Conservation (phyloP, 768 basidiomycete genomes). For the Gelatoporia subvermispora region DNA sequence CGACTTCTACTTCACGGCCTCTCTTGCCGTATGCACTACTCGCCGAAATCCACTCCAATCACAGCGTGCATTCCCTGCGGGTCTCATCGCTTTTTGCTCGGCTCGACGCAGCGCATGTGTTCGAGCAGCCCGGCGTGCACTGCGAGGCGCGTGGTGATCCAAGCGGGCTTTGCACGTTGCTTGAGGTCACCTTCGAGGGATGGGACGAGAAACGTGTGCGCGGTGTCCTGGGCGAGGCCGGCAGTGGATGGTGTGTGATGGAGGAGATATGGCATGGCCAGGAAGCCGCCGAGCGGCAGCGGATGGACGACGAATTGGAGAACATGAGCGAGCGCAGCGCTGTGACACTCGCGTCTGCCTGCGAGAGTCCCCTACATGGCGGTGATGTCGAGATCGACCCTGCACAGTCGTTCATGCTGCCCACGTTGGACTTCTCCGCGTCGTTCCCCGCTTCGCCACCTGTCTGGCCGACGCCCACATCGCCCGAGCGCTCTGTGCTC, state of each 20-base stretch:
- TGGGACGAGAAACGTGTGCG: constrained; percentile 68
- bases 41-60: constrained; percentile 44
- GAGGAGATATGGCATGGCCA: constrained; percentile 42
- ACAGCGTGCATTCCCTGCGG: constrained; percentile 54
- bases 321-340: constrained; percentile 23
- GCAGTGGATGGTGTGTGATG: constrained; percentile 70
- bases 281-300: constrained; percentile 14
- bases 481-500: constrained; percentile 3
- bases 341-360: constrained; percentile 1
- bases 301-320: constrained; percentile 24
- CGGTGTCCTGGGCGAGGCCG: constrained; percentile 63
- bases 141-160: constrained; percentile 57
- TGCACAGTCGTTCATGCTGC: constrained; percentile 67
- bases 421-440: constrained; percentile 69
- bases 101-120: constrained; percentile 64
- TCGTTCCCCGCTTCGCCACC: constrained; percentile 27
- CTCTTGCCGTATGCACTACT: constrained; percentile 54
- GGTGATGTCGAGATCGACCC: constrained; percentile 40
- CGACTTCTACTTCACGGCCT: constrained; percentile 21
- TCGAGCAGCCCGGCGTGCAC: constrained; percentile 51
- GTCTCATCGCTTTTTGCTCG: constrained; percentile 67
- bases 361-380: not conserved
- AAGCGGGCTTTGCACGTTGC: constrained; percentile 57
- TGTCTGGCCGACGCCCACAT: not conserved
- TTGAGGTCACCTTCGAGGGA: constrained; percentile 68